phyloP scores from a whole-genome alignment of 257 asterid genomes.

The Avicennia marina region DNA sequence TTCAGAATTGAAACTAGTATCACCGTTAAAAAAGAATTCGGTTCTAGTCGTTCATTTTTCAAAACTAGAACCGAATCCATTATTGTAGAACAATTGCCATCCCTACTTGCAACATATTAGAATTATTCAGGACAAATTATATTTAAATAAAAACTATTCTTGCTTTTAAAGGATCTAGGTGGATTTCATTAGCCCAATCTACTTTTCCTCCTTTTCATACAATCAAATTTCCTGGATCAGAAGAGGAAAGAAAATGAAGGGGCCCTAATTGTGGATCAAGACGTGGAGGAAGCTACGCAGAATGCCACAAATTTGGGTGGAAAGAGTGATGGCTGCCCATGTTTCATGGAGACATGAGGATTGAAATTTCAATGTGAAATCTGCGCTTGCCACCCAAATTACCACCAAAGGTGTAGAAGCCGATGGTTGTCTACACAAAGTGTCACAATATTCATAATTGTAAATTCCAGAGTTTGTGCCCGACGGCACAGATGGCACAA shows the following conservation, averaged over 20 bases:
- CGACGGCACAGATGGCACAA: neutral
- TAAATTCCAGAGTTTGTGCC: constrained; percentile 3
- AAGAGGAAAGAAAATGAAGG: neutral
- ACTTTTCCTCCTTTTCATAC: neutral
- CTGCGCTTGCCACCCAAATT: constrained; percentile 6
- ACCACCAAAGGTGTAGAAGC: neutral
- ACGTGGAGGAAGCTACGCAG: neutral
- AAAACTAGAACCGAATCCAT: too few species aligned
- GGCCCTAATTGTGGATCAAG: neutral
- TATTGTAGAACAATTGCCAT: too few species aligned
- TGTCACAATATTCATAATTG: constrained; percentile 10
- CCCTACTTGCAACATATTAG: too few species aligned
- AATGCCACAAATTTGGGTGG: constrained; percentile 6
- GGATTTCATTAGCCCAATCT: too few species aligned
- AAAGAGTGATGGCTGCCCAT: constrained; percentile 11
- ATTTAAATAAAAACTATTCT: too few species aligned
- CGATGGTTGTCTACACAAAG: constrained; percentile 7
- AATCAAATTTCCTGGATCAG: neutral
- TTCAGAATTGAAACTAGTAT: too few species aligned
- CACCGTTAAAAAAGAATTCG: too few species aligned
- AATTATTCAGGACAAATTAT: too few species aligned
- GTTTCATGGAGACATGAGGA: neutral
- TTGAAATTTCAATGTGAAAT: neutral
- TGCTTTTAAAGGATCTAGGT: too few species aligned
- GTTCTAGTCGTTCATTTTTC: too few species aligned